Evolutionary conservation across 1,284 basidiomycete genomes (phyloP).

Genomic region (Mycena sp.): DNA sequence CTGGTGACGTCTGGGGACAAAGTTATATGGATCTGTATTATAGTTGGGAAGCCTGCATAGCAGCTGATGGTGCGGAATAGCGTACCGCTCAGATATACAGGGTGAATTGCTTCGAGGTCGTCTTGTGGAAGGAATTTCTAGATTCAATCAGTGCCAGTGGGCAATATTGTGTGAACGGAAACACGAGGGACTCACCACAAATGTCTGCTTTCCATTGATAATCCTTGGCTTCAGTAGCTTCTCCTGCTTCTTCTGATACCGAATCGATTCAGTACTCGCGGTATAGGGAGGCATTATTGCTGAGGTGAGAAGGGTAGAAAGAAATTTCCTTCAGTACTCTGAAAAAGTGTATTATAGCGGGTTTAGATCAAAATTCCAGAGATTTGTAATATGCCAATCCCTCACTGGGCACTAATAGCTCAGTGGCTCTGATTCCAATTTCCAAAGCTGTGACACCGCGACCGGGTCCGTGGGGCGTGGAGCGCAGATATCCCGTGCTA

Average conservation of each 20-base stretch:
- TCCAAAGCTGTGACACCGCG: too few species aligned
- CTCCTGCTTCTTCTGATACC: constrained; percentile 4
- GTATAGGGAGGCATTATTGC: constrained; percentile 20
- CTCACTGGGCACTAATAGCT: too few species aligned
- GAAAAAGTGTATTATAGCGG: too few species aligned
- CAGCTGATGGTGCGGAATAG: neutral
- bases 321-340: too few species aligned
- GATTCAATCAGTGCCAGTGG: neutral
- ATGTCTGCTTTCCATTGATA: constrained; percentile 13
- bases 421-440: too few species aligned
- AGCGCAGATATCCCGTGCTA: too few species aligned
- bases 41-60: neutral
- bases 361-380: too few species aligned
- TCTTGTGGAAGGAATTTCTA: constrained; percentile 22
- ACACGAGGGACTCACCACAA: constrained; percentile 12
- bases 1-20: constrained; percentile 12
- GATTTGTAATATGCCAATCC: too few species aligned
- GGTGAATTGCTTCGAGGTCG: constrained; percentile 10
- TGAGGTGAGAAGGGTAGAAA: too few species aligned
- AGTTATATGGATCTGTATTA: constrained; percentile 4
- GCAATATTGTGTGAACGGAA: too few species aligned
- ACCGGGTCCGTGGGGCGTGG: too few species aligned
- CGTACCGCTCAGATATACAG: constrained; percentile 11
- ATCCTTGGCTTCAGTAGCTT: constrained; percentile 12
- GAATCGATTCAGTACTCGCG: neutral